Evolutionary conservation across 495 filamentous ascomycete species (phyloP), one percentile per base, ranked within the genome.

Genomic region (Clohesyomyces aquaticus): DNA sequence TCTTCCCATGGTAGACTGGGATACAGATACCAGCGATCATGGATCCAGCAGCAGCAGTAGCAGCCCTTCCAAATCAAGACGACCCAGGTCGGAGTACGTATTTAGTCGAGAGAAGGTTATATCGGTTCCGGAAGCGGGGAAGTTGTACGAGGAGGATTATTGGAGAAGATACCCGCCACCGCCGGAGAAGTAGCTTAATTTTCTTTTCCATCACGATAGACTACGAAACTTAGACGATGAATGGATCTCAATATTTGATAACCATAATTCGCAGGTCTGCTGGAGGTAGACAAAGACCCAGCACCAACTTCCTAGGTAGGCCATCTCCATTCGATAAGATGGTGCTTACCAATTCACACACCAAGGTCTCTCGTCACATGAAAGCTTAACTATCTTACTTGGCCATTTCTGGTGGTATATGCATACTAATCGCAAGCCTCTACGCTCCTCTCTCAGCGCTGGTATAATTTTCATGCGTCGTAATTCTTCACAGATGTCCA

Each of bases 61-160:
- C 16, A 14, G 45, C 25, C n/a, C n/a, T 38, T 38, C 32, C 6
- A 6, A 6, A 14, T 27, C 56, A 4, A n/a, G 63, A 26, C 46
- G 52, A 32, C 49, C 21, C 1, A 48, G 50, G 16, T 61, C 56
- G n/a, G 56, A 61, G 8, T 66, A 66, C 43, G 51, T 66, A 0
- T 66, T 66, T 52, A 66, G 52, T 12, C 12, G 63, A 18, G 42
- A 49, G 42, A 61, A 66, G 35, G 63, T 66, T 11, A 61, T 66
- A 1, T 53, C 43, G 21, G 63, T 66, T 28, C 57, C 63, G 21
- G 63, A 61, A 35, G 57, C 22, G 14, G 29, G 38, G n/a, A 21
- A 38, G 6, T 4, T 66, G 56, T 55, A 49, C 14, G 49, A 42
- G 1, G 50, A 66, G 2, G 41, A 28, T 22, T 18, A 54, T 2